Percentiles rank a stretch among this genome's conserved stretches.
Evolutionary conservation across 208 protist genomes (phyloP).

Genomic region (Jaenimonas drosophilae): DNA sequence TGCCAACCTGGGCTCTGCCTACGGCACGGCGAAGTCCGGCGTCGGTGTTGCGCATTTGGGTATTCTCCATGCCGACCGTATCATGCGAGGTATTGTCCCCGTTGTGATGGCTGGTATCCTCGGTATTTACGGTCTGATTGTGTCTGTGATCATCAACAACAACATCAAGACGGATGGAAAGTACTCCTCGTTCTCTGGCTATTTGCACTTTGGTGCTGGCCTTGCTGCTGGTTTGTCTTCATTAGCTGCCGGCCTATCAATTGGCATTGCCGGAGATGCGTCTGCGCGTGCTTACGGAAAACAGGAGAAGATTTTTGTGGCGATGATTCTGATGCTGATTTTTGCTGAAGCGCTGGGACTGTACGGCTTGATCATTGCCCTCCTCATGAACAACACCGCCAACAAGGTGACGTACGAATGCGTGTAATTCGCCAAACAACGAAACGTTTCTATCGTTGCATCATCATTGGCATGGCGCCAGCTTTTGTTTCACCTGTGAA

Average conservation of each 20-base stretch:
- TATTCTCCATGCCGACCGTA: conserved; percentile 92
- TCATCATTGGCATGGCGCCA: neutral
- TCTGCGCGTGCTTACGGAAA: conserved; percentile 82
- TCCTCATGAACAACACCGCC: conserved; percentile 90
- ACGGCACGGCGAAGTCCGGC: conserved; percentile 97
- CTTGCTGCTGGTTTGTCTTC: conserved; percentile 93
- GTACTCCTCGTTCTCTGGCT: conserved; percentile 68
- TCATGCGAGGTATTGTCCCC: conserved; percentile 92
- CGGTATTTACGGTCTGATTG: conserved; percentile 99
- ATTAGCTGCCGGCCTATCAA: conserved; percentile 97
- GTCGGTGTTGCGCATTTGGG: conserved; percentile 97
- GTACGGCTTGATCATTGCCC: conserved; percentile 98
- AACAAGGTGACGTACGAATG: conserved; percentile 39
- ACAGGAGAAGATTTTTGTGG: conserved; percentile 98
- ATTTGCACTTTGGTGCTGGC: conserved; percentile 84
- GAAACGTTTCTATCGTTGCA: conserved; percentile 5
- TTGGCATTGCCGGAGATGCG: conserved; percentile 99
- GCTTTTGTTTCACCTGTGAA: neutral
- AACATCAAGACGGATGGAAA: conserved; percentile 68
- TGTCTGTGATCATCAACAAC: conserved; percentile 96
- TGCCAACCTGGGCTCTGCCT: conserved; percentile 95
- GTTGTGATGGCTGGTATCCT: conserved; percentile 96
- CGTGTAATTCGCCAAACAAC: neutral
- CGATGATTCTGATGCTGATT: conserved; percentile 99
- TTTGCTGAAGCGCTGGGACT: conserved; percentile 98